These are phyloP conservation scores for Kernera saxatilis DNA, from an alignment of 345 rosid species.

Conservation along the genomic window DNA sequence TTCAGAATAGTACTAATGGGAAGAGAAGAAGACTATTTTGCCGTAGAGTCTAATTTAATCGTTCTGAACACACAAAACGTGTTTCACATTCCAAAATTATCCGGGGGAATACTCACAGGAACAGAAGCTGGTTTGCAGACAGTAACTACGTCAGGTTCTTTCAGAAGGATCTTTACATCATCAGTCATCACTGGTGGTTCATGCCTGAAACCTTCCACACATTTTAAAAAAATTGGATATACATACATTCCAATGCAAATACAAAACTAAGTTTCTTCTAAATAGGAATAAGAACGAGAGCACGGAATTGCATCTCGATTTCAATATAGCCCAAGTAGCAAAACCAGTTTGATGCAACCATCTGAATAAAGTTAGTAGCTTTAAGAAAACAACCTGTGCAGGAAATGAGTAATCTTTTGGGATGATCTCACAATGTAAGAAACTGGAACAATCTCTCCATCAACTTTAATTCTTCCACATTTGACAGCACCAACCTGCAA, in stretches of 20 bases:
- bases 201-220: constrained; percentile 60
- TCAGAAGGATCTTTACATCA: constrained; percentile 53
- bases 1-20: background rate
- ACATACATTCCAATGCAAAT: background rate
- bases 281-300: too few species aligned
- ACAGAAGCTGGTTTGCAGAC: constrained; percentile 81
- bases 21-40: background rate
- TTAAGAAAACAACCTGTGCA: constrained; percentile 57
- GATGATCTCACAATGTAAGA: constrained; percentile 69
- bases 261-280: background rate
- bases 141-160: constrained; percentile 71
- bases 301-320: too few species aligned
- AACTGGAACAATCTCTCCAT: constrained; percentile 66
- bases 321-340: too few species aligned
- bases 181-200: constrained; percentile 78
- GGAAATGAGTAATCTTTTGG: constrained; percentile 84
- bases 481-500: constrained; percentile 73
- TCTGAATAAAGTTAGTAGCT: background rate
- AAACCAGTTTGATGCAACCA: background rate
- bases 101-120: constrained; percentile 70
- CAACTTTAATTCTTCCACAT: constrained; percentile 81
- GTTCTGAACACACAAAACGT: background rate
- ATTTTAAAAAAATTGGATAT: constrained; percentile 21
- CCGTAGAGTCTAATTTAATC: background rate
- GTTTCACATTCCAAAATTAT: background rate